Evolutionary conservation across 768 basidiomycete species (phyloP).

Genomic region (Tylopilus rubrobrunneus): DNA sequence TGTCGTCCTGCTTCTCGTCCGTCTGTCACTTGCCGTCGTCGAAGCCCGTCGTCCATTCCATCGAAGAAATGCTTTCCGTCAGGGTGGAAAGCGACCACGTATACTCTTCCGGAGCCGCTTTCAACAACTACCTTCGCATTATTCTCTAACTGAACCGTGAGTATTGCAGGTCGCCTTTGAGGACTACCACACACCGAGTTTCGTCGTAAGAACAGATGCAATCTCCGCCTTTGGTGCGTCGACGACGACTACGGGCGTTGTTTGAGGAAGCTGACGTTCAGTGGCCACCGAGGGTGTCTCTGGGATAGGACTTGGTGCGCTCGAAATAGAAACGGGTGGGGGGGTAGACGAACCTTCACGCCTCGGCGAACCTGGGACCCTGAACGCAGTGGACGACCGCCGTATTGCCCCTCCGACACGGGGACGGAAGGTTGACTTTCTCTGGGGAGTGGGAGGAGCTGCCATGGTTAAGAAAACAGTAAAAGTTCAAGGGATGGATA

Average conservation of each 20-base stretch:
- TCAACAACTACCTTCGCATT: too few species aligned
- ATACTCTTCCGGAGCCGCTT: too few species aligned
- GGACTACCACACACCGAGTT: too few species aligned
- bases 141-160: too few species aligned
- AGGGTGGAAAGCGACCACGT: too few species aligned
- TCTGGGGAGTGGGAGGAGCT: slow-evolving; percentile 31
- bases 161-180: too few species aligned
- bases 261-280: not conserved
- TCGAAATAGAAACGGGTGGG: slow-evolving; percentile 16
- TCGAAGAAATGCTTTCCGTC: too few species aligned
- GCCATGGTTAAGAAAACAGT: slow-evolving; percentile 25
- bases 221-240: slow-evolving; percentile 32
- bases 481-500: too few species aligned
- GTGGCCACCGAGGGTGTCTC: slow-evolving; percentile 33
- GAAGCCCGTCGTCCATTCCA: too few species aligned
- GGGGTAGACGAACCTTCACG: slow-evolving; percentile 25
- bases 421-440: slow-evolving; percentile 36
- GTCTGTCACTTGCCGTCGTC: too few species aligned
- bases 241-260: slow-evolving; percentile 5
- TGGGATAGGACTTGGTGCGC: slow-evolving; percentile 59
- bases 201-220: slow-evolving; percentile 46
- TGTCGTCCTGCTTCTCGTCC: too few species aligned
- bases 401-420: slow-evolving; percentile 56
- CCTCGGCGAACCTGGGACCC: slow-evolving; percentile 35
- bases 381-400: slow-evolving; percentile 55